These are phyloP conservation scores for Leucogyrophana mollusca DNA, from an alignment of 768 basidiomycete genomes.

Conservation along the genomic window DNA sequence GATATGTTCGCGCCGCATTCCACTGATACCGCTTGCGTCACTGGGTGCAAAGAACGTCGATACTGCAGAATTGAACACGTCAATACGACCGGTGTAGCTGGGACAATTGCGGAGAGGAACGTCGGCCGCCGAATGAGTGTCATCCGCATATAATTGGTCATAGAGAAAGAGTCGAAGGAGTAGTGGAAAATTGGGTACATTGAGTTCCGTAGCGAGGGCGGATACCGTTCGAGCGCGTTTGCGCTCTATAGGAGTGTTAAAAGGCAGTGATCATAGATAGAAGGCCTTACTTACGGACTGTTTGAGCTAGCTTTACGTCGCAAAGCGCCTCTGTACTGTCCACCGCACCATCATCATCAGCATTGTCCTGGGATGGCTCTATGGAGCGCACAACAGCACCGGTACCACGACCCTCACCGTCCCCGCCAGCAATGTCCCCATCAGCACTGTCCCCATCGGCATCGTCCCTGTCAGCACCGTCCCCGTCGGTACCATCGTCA, in stretches of 20 bases:
- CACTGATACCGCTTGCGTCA: conserved; percentile 3
- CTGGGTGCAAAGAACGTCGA: conserved; percentile 8
- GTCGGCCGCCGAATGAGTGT: not conserved
- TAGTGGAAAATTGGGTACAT: not conserved
- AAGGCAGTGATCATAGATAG: not conserved
- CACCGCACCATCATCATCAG: not conserved
- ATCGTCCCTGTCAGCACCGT: too few species aligned
- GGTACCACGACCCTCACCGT: too few species aligned
- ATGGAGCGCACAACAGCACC: too few species aligned
- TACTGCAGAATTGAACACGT: not conserved
- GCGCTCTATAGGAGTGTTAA: not conserved
- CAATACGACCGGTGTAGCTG: conserved; percentile 1
- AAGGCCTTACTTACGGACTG: not conserved
- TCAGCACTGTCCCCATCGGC: too few species aligned
- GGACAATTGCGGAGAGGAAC: conserved; percentile 9
- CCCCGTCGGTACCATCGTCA: too few species aligned
- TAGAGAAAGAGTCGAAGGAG: conserved; percentile 3
- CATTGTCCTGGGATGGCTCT: too few species aligned
- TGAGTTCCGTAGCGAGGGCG: not conserved
- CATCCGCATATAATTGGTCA: not conserved
- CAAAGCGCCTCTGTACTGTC: not conserved
- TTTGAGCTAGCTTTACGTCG: not conserved
- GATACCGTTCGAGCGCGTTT: not conserved
- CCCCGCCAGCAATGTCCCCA: too few species aligned
- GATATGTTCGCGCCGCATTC: conserved; percentile 8